Evolutionary conservation across 805 yeast species (phyloP), one percentile per base, ranked within the genome.

Genomic region (Zygoascus ofunaensis): DNA sequence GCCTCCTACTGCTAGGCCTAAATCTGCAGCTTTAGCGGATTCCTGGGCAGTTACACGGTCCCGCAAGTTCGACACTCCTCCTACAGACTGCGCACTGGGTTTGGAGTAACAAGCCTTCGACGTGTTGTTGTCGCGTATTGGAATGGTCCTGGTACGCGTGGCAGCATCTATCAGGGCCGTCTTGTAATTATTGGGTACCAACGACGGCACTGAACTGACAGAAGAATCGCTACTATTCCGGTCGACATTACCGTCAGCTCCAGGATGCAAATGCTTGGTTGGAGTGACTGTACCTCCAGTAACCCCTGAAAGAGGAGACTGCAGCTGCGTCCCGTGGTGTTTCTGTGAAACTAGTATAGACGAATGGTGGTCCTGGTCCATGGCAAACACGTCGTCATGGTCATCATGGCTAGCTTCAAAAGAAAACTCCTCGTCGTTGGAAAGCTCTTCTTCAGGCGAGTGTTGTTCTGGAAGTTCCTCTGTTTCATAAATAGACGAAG

Each of bases 311-410:
- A 24, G 2, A 23, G 19, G 33, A 4, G 41, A 23, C 14, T 7
- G 14, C 30, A 26, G 30, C 7, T 12, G 30, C 10, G 7, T 7
- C n/a, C n/a, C n/a, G n/a, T n/a, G n/a, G n/a, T n/a, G n/a, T 14
- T 26, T 14, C 19, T 23, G 24, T 4, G 39, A 36, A 7, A 18
- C 15, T 4, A 15, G 12, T 12, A 3, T 21, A 5, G 33, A 17
- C 3, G 32, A 24, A 17, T 36, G 39, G 26, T 19, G 44, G 14
- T 37, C 41, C 39, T 41, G 43, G 18, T 53, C 57, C 57, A 54
- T 54, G 32, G 54, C 50, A 43, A 54, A 54, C 23, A 54, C 50
- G 19, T 49, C 55, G n/a, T 50, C 55, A 30, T 47, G 45, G 28
- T 30, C 45, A 26, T 34, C 41, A 4, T 22, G 43, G 17, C 42